Percentiles rank a stretch among this genome's conserved stretches.
These are phyloP conservation scores for Melaleuca quinquenervia DNA, from an alignment of 345 rosid species.

Conservation along the genomic window DNA sequence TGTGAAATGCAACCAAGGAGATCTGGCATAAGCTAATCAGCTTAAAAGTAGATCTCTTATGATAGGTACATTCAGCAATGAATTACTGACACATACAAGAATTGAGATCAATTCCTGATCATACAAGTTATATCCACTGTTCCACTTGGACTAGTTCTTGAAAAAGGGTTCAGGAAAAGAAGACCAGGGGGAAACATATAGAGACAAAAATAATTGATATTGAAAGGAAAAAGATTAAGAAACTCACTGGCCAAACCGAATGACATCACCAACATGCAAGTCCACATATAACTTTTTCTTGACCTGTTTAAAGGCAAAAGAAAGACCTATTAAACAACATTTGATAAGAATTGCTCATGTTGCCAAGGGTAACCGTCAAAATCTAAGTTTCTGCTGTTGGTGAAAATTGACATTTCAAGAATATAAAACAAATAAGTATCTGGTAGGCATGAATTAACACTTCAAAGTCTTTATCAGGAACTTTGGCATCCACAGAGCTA, in stretches of 20 bases:
- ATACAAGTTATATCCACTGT: not conserved
- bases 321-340: not conserved
- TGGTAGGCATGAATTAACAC: not conserved
- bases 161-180: not conserved
- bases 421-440: not conserved
- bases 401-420: not conserved
- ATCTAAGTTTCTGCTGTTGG: not conserved
- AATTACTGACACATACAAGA: not conserved
- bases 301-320: slow-evolving; percentile 26
- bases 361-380: not conserved
- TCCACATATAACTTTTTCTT: slow-evolving; percentile 54
- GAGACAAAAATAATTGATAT: not conserved
- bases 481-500: not conserved
- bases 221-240: not conserved
- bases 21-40: not conserved
- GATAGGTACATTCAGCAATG: not conserved
- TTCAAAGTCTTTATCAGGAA: not conserved
- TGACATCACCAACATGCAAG: slow-evolving; percentile 80
- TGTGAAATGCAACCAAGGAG: not conserved
- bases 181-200: not conserved
- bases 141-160: not conserved
- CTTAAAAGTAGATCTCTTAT: not conserved
- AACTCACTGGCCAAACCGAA: slow-evolving; percentile 90
- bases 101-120: not conserved
- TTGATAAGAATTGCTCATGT: not conserved